phyloP scores from a whole-genome alignment of 2,329 filamentous ascomycete species.

The Fusarium sp. region DNA sequence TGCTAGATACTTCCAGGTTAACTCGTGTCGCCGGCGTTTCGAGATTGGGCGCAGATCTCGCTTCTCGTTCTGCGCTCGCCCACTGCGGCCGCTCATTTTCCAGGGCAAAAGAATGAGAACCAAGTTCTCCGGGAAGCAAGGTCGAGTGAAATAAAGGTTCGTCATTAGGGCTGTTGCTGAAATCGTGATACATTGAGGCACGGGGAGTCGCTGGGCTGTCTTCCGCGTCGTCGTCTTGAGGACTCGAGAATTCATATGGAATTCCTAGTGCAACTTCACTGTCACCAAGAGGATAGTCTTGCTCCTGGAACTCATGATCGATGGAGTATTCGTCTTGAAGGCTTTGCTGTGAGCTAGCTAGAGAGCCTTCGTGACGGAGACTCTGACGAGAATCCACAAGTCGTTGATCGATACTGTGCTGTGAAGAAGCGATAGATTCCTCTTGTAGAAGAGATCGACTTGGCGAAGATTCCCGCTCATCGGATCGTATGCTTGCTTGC shows the following conservation, averaged over 20 bases:
- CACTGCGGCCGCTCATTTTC: conserved; percentile 36
- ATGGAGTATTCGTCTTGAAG: conserved; percentile 40
- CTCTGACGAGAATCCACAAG: conserved; percentile 35
- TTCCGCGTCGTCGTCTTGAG: conserved; percentile 52
- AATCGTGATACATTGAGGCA: conserved; percentile 60
- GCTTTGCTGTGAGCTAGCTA: conserved; percentile 40
- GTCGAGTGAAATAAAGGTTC: conserved; percentile 48
- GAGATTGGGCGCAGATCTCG: conserved; percentile 33
- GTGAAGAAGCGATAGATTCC: conserved; percentile 6
- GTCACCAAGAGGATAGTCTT: conserved; percentile 53
- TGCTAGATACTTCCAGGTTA: background rate
- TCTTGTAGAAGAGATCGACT: conserved; percentile 35
- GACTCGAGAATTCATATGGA: conserved; percentile 61
- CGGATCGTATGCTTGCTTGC: conserved; percentile 42
- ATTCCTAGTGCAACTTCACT: conserved; percentile 68
- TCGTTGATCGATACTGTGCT: conserved; percentile 20
- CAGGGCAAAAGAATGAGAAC: conserved; percentile 31
- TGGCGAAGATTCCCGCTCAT: conserved; percentile 31
- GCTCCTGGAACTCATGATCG: conserved; percentile 35
- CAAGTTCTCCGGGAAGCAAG: conserved; percentile 18
- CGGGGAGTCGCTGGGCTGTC: conserved; percentile 63
- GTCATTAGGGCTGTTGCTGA: conserved; percentile 42
- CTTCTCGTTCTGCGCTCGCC: conserved; percentile 34
- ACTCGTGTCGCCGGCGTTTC: conserved; percentile 36
- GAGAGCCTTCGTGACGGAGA: conserved; percentile 27